These are phyloP conservation scores for Gossypium stocksii DNA, from an alignment of 345 rosid genomes.

Conservation along the genomic window DNA sequence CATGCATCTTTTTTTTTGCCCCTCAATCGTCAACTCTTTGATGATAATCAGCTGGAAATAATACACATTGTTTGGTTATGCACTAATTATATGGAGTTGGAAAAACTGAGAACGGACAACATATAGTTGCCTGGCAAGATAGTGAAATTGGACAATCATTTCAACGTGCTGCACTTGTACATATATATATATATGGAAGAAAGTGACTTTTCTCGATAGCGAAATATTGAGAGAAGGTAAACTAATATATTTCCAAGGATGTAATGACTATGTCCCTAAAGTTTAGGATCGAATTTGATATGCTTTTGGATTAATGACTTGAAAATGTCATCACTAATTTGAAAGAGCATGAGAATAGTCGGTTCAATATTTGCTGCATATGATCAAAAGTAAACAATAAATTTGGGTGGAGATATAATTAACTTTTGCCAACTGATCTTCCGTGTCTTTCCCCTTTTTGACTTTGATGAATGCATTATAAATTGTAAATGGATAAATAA, in stretches of 20 bases:
- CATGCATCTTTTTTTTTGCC: background rate
- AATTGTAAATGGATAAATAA: background rate
- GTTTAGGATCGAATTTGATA: background rate
- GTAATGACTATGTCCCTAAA: background rate
- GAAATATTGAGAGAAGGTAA: background rate
- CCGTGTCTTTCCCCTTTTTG: background rate
- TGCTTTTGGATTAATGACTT: background rate
- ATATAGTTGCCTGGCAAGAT: background rate
- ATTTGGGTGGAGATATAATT: background rate
- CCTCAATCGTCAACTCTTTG: background rate
- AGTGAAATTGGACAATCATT: background rate
- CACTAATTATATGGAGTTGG: background rate
- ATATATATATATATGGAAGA: background rate
- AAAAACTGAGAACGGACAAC: background rate
- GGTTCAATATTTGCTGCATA: no score
- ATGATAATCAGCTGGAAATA: background rate
- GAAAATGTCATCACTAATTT: background rate
- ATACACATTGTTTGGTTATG: background rate
- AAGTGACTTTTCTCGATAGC: background rate
- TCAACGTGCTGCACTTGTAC: background rate
- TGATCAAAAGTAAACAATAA: background rate
- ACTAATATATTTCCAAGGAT: background rate
- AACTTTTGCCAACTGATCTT: background rate
- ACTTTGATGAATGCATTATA: background rate
- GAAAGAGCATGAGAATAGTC: no score